Base-by-base conservation (phyloP, 73 alveolate species). In the Symbiodinium pilosum region DNA sequence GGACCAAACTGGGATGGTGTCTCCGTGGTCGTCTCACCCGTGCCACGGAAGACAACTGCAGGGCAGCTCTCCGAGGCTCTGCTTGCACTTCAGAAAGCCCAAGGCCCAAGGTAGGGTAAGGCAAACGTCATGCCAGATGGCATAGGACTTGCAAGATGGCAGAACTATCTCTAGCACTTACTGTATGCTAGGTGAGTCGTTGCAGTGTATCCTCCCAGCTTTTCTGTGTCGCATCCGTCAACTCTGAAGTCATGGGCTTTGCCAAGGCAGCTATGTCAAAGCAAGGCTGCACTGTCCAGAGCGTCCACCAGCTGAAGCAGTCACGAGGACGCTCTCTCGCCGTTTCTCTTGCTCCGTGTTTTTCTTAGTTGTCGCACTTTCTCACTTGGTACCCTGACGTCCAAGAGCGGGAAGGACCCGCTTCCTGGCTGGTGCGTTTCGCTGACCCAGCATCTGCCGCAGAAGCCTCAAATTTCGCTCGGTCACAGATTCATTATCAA, bases 351-450 rank as follows among this genome's bases (percentile, higher is more conserved):
- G 16, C 32, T 28, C 36, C 8, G 26, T 6, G 59, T 26, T 42
- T 36, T 32, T 4, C n/a, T 12, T 14, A 32, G 21, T 43, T 41
- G 32, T 11, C 42, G 32, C 11, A 6, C 28, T 11, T 21, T 36
- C 14, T 21, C 8, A 4, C n/a, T 9, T 16, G 89, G 9, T 71
- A 26, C 77, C 77, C 77, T 59, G 4, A 26, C 6, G 3, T 28
- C 9, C 30, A 59, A 59, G 85, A 26, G n/a, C 28, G 43, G 34
- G 14, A 12, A 34, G 47, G 87, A 91, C 88, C 88, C 38, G 51
- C 88, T 21, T 91, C 96, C n/a, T 91, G 96, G 96, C 43, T 91
- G 88, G 96, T 91, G 51, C 73, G 47, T 21, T 91, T 91, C 77
- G 52, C 87, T 20, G 87, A 91, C 43, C 54, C 96, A 21, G 44